Evolutionary conservation across 805 yeast species (phyloP), one percentile per base, ranked within the genome.

Genomic region (Lipomyces oligophaga): DNA sequence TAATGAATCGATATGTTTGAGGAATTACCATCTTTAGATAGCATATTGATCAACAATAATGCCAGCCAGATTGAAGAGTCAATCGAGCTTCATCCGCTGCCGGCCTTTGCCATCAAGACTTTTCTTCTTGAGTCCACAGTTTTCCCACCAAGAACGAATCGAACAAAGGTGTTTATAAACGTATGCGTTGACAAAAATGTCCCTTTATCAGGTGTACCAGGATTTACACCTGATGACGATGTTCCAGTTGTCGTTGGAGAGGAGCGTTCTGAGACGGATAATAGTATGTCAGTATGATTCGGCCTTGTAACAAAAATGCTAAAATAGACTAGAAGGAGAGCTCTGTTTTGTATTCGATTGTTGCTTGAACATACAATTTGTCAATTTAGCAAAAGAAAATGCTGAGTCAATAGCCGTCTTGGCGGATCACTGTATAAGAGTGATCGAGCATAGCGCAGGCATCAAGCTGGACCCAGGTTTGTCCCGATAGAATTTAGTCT

Each of bases 341-440:
- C 63, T 68, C 13, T 78, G 88, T 34, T 66, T 74, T 34, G 88
- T 85, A 1, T 78, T 78, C 58, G 96, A 88, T 63, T 88, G 96
- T 64, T 80, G 89, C 38, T 75, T 87, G 47, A 80, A 85, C 60
- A 72, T 77, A 6, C 67, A 66, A 28, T 78, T 88, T 39, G 73
- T 81, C 67, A 67, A 69, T 34, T 81, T 89, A 82, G 73, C 81
- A 26, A 70, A 75, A 34, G 57, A 73, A 33, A 82, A 81, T 53
- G 55, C 67, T 1, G 83, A 83, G 41, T 70, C 87, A 45, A 71
- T 79, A 49, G 72, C 78, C 38, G 81, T 87, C 11, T 62, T 85
- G 39, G 75, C 83, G 5, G 95, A 86, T 61, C 86, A 95, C 83
- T 82, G 95, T 58, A 63, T 87, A 33, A 95, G 86, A 60, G 76